These are phyloP conservation scores for Teratosphaeria epicoccoides DNA, from an alignment of 2,329 filamentous ascomycete genomes.

Conservation along the genomic window DNA sequence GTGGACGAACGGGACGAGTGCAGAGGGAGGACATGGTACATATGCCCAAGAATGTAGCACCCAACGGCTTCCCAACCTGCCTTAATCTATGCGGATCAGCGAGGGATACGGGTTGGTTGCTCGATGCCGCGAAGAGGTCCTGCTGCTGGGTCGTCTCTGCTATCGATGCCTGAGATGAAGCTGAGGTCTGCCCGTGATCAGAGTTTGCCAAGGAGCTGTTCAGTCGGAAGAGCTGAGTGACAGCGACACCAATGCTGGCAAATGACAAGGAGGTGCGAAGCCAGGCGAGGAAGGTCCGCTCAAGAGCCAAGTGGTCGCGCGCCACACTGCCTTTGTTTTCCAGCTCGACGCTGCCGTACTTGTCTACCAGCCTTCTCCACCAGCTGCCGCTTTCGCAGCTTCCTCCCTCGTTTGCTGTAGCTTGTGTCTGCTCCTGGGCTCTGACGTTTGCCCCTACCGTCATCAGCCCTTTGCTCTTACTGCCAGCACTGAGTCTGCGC, in stretches of 20 bases:
- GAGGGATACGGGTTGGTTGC: slow-evolving; percentile 5
- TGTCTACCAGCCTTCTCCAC: slow-evolving; percentile 46
- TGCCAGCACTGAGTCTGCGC: slow-evolving; percentile 10
- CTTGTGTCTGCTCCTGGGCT: slow-evolving; percentile 1
- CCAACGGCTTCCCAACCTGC: slow-evolving; percentile 61
- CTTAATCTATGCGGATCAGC: slow-evolving; percentile 35
- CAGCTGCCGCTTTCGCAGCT: slow-evolving; percentile 29
- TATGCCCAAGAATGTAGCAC: slow-evolving; percentile 65
- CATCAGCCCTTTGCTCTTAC: slow-evolving; percentile 1
- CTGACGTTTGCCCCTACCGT: slow-evolving; percentile 2
- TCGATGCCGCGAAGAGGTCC: background rate
- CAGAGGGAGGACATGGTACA: slow-evolving; percentile 15
- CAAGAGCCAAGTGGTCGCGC: slow-evolving; percentile 69
- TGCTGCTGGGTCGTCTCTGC: slow-evolving; percentile 1
- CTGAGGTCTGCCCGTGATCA: slow-evolving; percentile 6
- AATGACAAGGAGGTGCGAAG: slow-evolving; percentile 72
- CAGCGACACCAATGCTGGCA: slow-evolving; percentile 69
- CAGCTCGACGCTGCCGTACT: slow-evolving; percentile 59
- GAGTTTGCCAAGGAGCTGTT: slow-evolving; percentile 50
- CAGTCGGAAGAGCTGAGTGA: slow-evolving; percentile 75
- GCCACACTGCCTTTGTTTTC: slow-evolving; percentile 82
- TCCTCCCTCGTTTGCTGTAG: slow-evolving; percentile 2
- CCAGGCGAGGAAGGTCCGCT: slow-evolving; percentile 79
- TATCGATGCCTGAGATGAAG: slow-evolving; percentile 5
- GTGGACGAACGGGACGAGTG: background rate